These are phyloP conservation scores for Gossypium lobatum DNA, from an alignment of 441 rosid genomes.

Conservation along the genomic window DNA sequence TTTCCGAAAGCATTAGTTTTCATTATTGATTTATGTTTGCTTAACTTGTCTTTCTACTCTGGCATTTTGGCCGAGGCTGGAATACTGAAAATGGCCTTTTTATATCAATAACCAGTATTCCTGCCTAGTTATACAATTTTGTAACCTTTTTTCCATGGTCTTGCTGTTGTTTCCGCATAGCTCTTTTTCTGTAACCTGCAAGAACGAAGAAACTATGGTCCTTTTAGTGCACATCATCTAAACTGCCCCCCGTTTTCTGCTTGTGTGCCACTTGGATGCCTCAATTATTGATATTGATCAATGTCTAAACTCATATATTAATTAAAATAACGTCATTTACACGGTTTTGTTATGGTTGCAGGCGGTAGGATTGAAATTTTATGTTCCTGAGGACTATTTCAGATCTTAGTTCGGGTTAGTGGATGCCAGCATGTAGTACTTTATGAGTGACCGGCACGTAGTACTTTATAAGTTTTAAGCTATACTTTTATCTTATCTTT, in stretches of 20 bases:
- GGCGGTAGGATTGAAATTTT: constrained; percentile 73
- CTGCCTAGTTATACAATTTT: neutral
- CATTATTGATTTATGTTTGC: neutral
- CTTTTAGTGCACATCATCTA: neutral
- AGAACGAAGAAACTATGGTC: neutral
- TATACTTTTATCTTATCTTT: neutral
- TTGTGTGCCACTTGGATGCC: neutral
- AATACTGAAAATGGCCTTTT: neutral
- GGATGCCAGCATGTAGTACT: neutral
- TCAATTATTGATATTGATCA: neutral
- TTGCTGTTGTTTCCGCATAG: neutral
- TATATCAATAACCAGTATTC: neutral
- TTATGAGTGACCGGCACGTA: neutral
- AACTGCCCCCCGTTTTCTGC: neutral
- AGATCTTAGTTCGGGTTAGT: neutral
- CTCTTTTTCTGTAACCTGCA: neutral
- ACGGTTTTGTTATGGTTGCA: constrained; percentile 32
- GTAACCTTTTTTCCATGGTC: neutral
- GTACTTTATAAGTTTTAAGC: neutral
- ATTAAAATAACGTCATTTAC: neutral
- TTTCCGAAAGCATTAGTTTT: neutral
- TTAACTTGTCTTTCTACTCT: neutral
- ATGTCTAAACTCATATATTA: neutral
- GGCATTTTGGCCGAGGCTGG: neutral
- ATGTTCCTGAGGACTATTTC: constrained; percentile 78